These are phyloP conservation scores for Bipolaris zeicola DNA, from an alignment of 2,329 filamentous ascomycete species.

Conservation along the genomic window DNA sequence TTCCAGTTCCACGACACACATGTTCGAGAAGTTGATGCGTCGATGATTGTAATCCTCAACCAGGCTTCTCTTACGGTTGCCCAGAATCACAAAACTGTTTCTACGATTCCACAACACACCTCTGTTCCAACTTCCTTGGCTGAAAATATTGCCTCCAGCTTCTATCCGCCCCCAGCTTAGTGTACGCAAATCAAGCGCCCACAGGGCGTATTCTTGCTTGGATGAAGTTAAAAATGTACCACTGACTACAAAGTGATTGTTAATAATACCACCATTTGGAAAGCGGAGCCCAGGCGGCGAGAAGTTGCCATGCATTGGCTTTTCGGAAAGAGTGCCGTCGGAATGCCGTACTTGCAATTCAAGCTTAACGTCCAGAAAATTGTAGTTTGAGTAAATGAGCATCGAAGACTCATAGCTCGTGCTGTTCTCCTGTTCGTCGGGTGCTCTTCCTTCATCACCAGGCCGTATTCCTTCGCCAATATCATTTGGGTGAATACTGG, in stretches of 20 bases:
- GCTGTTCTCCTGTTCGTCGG: slow-evolving; percentile 37
- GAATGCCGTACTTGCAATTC: slow-evolving; percentile 87
- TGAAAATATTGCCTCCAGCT: slow-evolving; percentile 88
- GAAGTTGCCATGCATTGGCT: slow-evolving; percentile 83
- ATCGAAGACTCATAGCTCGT: slow-evolving; percentile 65
- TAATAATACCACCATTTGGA: slow-evolving; percentile 93
- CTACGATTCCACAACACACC: slow-evolving; percentile 91
- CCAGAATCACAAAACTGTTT: slow-evolving; percentile 94
- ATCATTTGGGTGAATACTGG: slow-evolving; percentile 66
- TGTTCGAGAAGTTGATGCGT: slow-evolving; percentile 94
- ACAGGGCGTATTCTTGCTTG: slow-evolving; percentile 96
- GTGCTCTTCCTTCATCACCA: slow-evolving; percentile 47
- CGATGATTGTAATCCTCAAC: slow-evolving; percentile 99
- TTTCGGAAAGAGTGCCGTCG: slow-evolving; percentile 84
- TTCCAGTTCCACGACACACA: slow-evolving; percentile 96
- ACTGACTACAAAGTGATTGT: slow-evolving; percentile 95
- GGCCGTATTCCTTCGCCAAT: slow-evolving; percentile 64
- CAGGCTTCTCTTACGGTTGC: slow-evolving; percentile 88
- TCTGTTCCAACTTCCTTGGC: slow-evolving; percentile 96
- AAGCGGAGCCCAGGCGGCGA: slow-evolving; percentile 93
- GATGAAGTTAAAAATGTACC: slow-evolving; percentile 97
- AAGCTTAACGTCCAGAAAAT: slow-evolving; percentile 95
- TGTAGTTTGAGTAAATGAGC: slow-evolving; percentile 99
- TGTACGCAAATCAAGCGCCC: slow-evolving; percentile 87
- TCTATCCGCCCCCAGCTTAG: slow-evolving; percentile 96